Percentiles rank a stretch among this genome's conserved stretches.
phyloP scores from a whole-genome alignment of 1,284 basidiomycete genomes.

The Microbotryum scabiosae region DNA sequence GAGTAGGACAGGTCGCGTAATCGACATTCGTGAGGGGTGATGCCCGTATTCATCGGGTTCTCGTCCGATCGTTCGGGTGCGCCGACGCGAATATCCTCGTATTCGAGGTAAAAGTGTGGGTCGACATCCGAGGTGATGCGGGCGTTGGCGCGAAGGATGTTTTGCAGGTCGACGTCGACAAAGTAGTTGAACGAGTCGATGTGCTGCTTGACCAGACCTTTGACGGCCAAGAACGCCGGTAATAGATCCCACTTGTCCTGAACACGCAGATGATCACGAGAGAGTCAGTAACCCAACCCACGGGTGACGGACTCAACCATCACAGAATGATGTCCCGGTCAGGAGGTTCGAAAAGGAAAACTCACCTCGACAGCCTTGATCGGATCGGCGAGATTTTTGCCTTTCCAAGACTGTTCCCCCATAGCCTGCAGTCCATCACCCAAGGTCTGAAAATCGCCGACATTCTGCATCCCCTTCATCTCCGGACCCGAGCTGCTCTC shows the following conservation, averaged over 20 bases:
- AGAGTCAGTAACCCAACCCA: too few species aligned
- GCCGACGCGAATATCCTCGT: conserved; percentile 88
- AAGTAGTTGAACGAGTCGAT: conserved; percentile 99
- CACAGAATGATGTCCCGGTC: neutral
- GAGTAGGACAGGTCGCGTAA: conserved; percentile 93
- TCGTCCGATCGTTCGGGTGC: conserved; percentile 82
- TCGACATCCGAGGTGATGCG: conserved; percentile 94
- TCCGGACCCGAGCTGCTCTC: conserved; percentile 4
- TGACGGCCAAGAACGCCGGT: conserved; percentile 89
- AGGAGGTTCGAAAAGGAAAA: neutral
- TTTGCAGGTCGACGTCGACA: conserved; percentile 92
- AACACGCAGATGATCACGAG: neutral
- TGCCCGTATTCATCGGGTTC: conserved; percentile 66
- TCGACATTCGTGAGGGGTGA: conserved; percentile 97
- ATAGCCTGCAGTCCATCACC: conserved; percentile 30
- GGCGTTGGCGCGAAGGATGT: conserved; percentile 87
- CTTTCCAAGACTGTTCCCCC: conserved; percentile 38
- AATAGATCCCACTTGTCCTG: conserved; percentile 96
- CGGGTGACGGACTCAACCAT: neutral
- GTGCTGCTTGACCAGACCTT: conserved; percentile 98
- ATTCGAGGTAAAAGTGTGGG: conserved; percentile 94
- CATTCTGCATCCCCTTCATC: conserved; percentile 23
- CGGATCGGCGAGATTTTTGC: conserved; percentile 44
- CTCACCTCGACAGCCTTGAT: conserved; percentile 48
- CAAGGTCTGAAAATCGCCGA: conserved; percentile 11